phyloP scores from a whole-genome alignment of 2,329 filamentous ascomycete genomes.

The Aureobasidium sp. region DNA sequence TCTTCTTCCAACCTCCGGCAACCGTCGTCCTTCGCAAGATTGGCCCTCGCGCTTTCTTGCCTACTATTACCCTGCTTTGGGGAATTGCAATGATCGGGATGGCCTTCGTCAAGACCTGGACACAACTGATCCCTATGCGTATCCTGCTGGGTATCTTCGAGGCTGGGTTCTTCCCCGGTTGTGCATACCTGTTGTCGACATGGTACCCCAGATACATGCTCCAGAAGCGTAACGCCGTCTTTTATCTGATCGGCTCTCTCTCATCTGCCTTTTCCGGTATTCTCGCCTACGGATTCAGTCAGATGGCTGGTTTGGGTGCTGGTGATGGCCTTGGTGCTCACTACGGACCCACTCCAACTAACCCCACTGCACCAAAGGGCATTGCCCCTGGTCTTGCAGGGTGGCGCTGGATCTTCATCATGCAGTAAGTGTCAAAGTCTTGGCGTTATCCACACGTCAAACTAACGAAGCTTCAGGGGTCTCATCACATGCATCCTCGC shows the following conservation, averaged over 20 bases:
- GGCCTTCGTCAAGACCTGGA: slow-evolving; percentile 50
- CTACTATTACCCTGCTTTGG: slow-evolving; percentile 44
- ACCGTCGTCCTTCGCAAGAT: slow-evolving; percentile 60
- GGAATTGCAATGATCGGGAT: slow-evolving; percentile 52
- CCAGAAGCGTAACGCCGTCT: slow-evolving; percentile 34
- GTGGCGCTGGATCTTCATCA: slow-evolving; percentile 37
- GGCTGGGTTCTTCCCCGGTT: slow-evolving; percentile 54
- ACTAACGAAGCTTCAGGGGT: slow-evolving; percentile 14
- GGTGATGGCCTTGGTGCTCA: slow-evolving; percentile 25
- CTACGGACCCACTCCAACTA: slow-evolving; percentile 23
- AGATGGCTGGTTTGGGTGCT: slow-evolving; percentile 40
- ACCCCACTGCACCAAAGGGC: slow-evolving; percentile 19
- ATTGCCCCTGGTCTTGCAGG: slow-evolving; percentile 31
- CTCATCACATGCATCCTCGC: slow-evolving; percentile 33
- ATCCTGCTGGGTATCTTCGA: slow-evolving; percentile 56
- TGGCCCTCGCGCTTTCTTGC: slow-evolving; percentile 36
- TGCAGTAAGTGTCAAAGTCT: slow-evolving; percentile 21
- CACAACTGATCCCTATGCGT: slow-evolving; percentile 45
- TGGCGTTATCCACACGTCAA: neutral
- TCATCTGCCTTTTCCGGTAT: slow-evolving; percentile 42
- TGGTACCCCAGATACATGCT: slow-evolving; percentile 28
- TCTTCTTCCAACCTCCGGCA: slow-evolving; percentile 61
- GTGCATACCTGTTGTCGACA: slow-evolving; percentile 48
- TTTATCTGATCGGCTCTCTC: slow-evolving; percentile 42
- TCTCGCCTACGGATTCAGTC: slow-evolving; percentile 27